Conservation (phyloP, 2,329 filamentous ascomycete species). For the Paramyrothecium roridum region DNA sequence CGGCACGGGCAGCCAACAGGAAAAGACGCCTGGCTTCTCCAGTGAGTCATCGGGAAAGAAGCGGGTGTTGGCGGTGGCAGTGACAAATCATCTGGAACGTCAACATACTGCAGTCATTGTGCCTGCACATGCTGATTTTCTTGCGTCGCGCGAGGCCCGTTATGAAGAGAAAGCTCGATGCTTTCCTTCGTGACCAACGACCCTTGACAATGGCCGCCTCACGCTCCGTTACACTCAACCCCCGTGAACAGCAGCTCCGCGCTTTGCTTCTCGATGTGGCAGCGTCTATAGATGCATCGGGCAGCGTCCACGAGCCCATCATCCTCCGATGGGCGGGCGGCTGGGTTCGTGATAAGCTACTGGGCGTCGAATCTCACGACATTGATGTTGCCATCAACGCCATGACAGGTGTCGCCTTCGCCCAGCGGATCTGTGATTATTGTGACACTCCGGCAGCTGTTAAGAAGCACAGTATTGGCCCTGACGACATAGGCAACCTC, state of each 20-base stretch:
- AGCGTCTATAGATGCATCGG: conserved; percentile 49
- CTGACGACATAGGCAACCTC: conserved; percentile 66
- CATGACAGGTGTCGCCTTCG: conserved; percentile 79
- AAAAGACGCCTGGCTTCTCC: no score
- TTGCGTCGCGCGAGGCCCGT: conserved; percentile 15
- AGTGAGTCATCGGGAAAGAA: no score
- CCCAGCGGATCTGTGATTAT: conserved; percentile 65
- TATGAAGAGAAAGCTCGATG: conserved; percentile 32
- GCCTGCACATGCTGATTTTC: conserved; percentile 15
- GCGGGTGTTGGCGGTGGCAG: no score
- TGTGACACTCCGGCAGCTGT: conserved; percentile 59
- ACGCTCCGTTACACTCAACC: conserved; percentile 54
- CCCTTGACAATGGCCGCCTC: conserved; percentile 1
- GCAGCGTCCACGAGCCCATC: conserved; percentile 49
- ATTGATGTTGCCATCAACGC: conserved; percentile 84
- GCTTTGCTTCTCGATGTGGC: conserved; percentile 82
- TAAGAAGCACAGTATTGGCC: conserved; percentile 55
- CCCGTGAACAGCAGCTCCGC: conserved; percentile 69
- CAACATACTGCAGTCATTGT: not conserved
- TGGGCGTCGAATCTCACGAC: conserved; percentile 70
- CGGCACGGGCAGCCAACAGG: no score
- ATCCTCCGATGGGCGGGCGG: conserved; percentile 78
- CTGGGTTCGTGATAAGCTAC: conserved; percentile 83
- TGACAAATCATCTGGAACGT: not conserved
- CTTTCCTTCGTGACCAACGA: conserved; percentile 16